A percentile compares a stretch with the other conserved stretches of the same genome.
phyloP scores from a whole-genome alignment of 352 stramenopile species.

The Phytophthora chlamydospora region DNA sequence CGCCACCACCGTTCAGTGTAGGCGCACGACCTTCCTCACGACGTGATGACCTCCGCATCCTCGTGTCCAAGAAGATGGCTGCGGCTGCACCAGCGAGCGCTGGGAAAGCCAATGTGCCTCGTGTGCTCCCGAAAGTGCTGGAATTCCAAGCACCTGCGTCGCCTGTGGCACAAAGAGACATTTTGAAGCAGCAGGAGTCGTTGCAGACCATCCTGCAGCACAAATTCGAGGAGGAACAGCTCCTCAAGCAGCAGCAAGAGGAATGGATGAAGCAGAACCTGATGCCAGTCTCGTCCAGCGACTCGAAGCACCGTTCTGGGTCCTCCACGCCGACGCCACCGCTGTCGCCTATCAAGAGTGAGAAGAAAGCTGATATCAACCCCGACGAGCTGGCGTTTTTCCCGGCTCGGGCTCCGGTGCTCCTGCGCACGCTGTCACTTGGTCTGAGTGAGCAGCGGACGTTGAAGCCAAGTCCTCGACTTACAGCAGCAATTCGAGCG shows the following conservation, averaged over 20 bases:
- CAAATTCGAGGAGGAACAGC: constrained; percentile 68
- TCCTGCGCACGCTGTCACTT: constrained; percentile 56
- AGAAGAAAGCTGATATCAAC: constrained; percentile 26
- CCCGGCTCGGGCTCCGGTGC: constrained; percentile 30
- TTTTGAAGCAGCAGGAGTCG: constrained; percentile 63
- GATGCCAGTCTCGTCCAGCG: constrained; percentile 17
- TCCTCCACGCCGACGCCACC: constrained; percentile 38
- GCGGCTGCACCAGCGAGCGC: constrained; percentile 32
- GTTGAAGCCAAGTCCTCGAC: constrained; percentile 47
- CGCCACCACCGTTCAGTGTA: constrained; percentile 23
- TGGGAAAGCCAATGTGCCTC: constrained; percentile 2
- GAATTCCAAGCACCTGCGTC: constrained; percentile 64
- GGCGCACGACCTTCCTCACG: constrained; percentile 24
- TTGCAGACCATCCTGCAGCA: constrained; percentile 65
- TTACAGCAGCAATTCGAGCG: constrained; percentile 52
- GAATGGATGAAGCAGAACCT: constrained; percentile 69
- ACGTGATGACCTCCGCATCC: constrained; percentile 74
- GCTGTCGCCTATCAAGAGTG: constrained; percentile 19
- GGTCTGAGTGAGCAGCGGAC: constrained; percentile 31
- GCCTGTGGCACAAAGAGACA: constrained; percentile 65
- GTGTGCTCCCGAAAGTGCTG: constrained; percentile 15
- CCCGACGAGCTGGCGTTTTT: constrained; percentile 31
- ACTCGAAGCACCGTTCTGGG: constrained; percentile 13
- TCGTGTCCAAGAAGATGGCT: constrained; percentile 84
- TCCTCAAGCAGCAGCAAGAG: constrained; percentile 76